Evolutionary conservation across 148 eudicot species (phyloP), one percentile per base, ranked within the genome.

Genomic region (Polygonum aviculare): DNA sequence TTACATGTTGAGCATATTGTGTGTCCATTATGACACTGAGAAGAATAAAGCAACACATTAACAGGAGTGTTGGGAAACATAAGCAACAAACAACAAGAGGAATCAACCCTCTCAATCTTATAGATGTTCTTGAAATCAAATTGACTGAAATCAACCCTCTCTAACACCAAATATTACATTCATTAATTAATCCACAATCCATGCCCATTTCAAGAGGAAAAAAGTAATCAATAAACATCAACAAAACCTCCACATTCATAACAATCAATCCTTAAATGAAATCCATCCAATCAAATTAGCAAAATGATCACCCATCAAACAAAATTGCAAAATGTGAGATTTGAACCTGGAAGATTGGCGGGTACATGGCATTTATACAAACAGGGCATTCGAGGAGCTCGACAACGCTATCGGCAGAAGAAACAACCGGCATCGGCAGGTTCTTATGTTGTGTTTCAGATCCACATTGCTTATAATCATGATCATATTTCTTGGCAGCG

Each of bases 11-110:
- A 77, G 75, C 91, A 88, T 67, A 86, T 45, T 6, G 89, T 88
- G 81, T 88, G 91, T 63, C 91, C 89, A 74, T 85, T 83, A 75
- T 86, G 91, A 59, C 89, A 88, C 91, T 88, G 59, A 62, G 3
- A 22, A 19, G 14, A 67, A 67, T 38, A 7, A 7, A 67, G 5
- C 19, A 10, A 62, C 38, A 62, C 11, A 10, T 31, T 10, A 19
- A 22, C 57, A 51, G 4, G 7, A 51, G 6, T 19, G 21, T 14
- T 15, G 16, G 11, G 21, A 4, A 31, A 31, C n/a, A 31, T 14
- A 19, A 57, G 33, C 69, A 63, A 67, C 19, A 60, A 12, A 26
- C 36, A 26, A 31, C 69, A 31, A 60, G 2, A 26, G 31, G 60
- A 22, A 18, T 21, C 1, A 5, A 15, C 1, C 11, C 2, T 12